A percentile compares a stretch with the other conserved stretches of the same genome.
Evolutionary conservation across 306 rosid genomes (phyloP).

Genomic region (Macrotyloma uniflorum): DNA sequence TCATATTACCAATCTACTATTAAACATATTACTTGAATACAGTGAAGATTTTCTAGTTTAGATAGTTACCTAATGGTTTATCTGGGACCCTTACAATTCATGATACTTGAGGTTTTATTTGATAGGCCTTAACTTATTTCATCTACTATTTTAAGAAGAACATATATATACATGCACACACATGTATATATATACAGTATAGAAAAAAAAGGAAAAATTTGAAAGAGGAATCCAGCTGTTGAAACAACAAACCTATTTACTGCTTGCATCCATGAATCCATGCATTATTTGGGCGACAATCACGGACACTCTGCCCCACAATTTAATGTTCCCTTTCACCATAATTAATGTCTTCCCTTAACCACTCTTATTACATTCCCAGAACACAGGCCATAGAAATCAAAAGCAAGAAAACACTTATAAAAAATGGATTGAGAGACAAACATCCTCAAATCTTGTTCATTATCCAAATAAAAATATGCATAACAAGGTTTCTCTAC

Average conservation of each 20-base stretch:
- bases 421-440: constrained; percentile 1
- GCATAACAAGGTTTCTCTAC: neutral
- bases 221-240: constrained; percentile 25
- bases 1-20: neutral
- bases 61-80: neutral
- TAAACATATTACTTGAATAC: no score
- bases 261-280: neutral
- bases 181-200: no score
- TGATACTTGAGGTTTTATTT: neutral
- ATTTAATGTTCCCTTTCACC: neutral
- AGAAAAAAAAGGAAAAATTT: neutral
- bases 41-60: neutral
- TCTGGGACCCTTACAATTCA: neutral
- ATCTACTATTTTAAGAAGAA: neutral
- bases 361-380: no score
- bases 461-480: neutral
- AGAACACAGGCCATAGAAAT: no score
- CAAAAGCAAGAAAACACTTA: no score
- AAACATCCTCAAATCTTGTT: neutral
- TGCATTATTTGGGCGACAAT: constrained; percentile 38
- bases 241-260: neutral
- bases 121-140: neutral
- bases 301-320: constrained; percentile 25
- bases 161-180: no score
- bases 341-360: no score